Evolutionary conservation across 805 yeast genomes (phyloP), one percentile per base, ranked within the genome.

Genomic region (Hanseniaspora taiwanica): DNA sequence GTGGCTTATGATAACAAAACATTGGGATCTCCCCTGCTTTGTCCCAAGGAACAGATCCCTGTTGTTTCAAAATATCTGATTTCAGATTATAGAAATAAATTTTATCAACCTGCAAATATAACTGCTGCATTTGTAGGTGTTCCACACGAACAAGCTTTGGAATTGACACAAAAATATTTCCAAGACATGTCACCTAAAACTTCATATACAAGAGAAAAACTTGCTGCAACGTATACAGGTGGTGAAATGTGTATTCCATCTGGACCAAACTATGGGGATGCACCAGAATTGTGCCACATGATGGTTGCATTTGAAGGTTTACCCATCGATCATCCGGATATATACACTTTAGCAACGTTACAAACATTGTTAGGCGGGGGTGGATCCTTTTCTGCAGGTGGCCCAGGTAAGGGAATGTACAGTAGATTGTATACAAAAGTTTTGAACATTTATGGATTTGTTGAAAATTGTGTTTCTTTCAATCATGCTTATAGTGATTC

Each of bases 321-420:
- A 2, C 80, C 95, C 1, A 78, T 86, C 24, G 72, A 75, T 39
- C 78, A 81, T 54, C 84, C 83, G 16, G 96, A 91, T 51, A 76
- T 87, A 35, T 91, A 91, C 53, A 93, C 94, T 1, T 65, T 86
- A 31, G 96, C 97, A 2, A 77, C 86, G 1, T 66, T 91, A 43
- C 97, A 91, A 57, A 84, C 87, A 44, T 66, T 89, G 18, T 64
- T 91, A 12, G 98, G 98, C 34, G 96, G 97, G 27, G 98, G 97
- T 42, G 94, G 96, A 4, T 86, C 97, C 1, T 91, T 91, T 55
- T 79, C 93, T 16, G 97, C 98, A 8, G 98, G 98, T 48, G 98
- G 98, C 0, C 98, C 98, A 14, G 98, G 98, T 40, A 91, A 91
- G 60, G 98, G 98, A 3, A 87, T 91, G 97, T 91, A 86, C 58